These are phyloP conservation scores for Solanum sitiens DNA, from an alignment of 257 asterid genomes.

Conservation along the genomic window DNA sequence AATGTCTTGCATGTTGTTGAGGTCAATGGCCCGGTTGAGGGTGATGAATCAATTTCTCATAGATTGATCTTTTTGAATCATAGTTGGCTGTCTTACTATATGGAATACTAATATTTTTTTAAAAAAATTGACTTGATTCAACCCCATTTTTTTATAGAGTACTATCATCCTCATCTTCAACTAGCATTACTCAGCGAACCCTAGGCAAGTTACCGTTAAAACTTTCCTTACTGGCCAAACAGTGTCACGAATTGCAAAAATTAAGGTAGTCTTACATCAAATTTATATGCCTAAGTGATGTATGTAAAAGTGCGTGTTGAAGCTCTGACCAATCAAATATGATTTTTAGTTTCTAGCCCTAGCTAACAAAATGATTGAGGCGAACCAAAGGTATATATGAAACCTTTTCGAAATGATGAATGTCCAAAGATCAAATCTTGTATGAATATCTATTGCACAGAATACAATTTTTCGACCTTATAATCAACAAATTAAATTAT, in stretches of 20 bases:
- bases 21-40: background rate
- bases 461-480: slow-evolving; percentile 5
- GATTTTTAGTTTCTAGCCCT: background rate
- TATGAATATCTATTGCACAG: background rate
- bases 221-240: background rate
- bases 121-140: background rate
- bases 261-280: background rate
- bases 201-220: background rate
- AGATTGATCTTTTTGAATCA: background rate
- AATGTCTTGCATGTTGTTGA: background rate
- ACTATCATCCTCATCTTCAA: background rate
- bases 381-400: background rate
- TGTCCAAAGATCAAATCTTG: slow-evolving; percentile 2
- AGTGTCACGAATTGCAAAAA: background rate
- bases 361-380: background rate
- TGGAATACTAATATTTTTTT: background rate
- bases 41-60: background rate
- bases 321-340: background rate
- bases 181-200: background rate
- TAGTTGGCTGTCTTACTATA: background rate
- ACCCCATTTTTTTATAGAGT: background rate
- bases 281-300: background rate
- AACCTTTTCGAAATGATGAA: background rate
- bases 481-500: slow-evolving; percentile 11
- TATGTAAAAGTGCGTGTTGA: background rate